Evolutionary conservation across 2,329 filamentous ascomycete genomes (phyloP), one percentile per base, ranked within the genome.

Genomic region (Ophiocordyceps australis): DNA sequence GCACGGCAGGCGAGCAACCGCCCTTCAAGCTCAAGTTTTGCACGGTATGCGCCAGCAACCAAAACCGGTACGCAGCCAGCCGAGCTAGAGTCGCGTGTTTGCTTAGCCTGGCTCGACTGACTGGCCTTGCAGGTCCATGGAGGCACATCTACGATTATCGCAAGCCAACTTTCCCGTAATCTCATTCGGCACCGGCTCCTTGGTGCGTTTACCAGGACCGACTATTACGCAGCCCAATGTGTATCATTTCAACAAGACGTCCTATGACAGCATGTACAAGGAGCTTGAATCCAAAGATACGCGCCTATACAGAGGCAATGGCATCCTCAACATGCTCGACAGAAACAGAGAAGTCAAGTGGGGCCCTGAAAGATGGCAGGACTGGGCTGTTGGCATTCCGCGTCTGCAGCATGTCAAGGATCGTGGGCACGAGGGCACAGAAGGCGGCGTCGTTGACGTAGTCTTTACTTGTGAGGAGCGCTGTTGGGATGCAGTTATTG

Each of bases 1-100:
- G 55, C 28, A 52, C 57, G 15, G 50, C 57, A 10, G 58, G 65
- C 22, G 59, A 60, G 12, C 52, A 59, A 15, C 57, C 57, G n/a
- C 68, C 63, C 27, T 93, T 74, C 63, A 93, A 89, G 54, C 66
- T 98, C 33, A 91, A 80, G 46, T 94, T 95, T 54, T 94, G 85
- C 59, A 95, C 89, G 3, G 86, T 98, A n/a, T 98, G 89, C 54
- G 89, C 89, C 7, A 93, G 83, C 43, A 98, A 98, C 43, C 83
- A 98, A 51, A 98, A 98, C 46, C 74, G 89, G 71, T 92, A 61
- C 35, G 62, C 42, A 25, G 13, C 28, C 20, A n/a, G 6, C 14
- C 19, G 18, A n/a, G 19, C 10, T 9, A 15, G 9, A 9, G 11
- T 9, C n/a, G 28, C 28, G 34, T n/a, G n/a, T n/a, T n/a, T n/a